Evolutionary conservation across 345 rosid genomes (phyloP).

Genomic region (Pistacia vera): DNA sequence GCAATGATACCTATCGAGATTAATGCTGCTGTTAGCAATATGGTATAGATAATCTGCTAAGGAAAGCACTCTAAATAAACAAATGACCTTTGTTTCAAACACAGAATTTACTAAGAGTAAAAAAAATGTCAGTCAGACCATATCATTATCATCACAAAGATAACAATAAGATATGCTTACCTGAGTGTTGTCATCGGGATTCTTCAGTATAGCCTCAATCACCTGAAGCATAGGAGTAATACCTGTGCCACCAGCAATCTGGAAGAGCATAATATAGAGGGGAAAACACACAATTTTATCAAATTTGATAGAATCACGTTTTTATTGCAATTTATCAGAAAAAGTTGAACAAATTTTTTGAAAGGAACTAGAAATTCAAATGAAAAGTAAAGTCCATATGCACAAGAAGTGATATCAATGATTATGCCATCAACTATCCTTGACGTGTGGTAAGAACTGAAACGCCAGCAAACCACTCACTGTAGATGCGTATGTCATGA

Average conservation of each 20-base stretch:
- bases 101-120: background rate
- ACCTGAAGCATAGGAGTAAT: conserved; percentile 98
- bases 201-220: conserved; percentile 84
- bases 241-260: conserved; percentile 97
- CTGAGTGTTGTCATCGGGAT: conserved; percentile 92
- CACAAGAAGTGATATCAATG: background rate
- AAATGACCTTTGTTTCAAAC: conserved; percentile 3
- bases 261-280: conserved; percentile 17
- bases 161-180: conserved; percentile 32
- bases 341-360: background rate
- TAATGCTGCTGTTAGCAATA: conserved; percentile 5
- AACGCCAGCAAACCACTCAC: background rate
- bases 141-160: background rate
- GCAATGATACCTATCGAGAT: conserved; percentile 63
- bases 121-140: background rate
- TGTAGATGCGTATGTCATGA: background rate
- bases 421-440: background rate
- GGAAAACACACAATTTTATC: background rate
- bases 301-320: background rate
- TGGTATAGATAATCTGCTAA: conserved; percentile 6
- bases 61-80: background rate
- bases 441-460: background rate
- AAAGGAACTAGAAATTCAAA: background rate
- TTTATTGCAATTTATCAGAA: background rate
- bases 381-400: background rate